Conservation (phyloP, 2,329 filamentous ascomycete species). For the Aspergillus sp. region DNA sequence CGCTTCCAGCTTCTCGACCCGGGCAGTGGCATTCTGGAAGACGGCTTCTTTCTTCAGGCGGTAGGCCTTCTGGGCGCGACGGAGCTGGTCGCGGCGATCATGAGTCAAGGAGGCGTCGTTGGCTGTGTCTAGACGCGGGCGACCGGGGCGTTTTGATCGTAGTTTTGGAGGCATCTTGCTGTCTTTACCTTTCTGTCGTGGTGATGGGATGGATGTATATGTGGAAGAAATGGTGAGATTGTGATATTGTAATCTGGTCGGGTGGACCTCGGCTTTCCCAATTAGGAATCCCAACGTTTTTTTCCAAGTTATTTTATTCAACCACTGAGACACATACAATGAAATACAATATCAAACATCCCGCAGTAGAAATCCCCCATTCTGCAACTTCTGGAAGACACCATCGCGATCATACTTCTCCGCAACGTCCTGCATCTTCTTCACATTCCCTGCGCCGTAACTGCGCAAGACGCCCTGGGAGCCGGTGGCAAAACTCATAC, state of each 20-base stretch:
- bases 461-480: conserved; percentile 6
- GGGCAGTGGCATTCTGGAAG: conserved; percentile 69
- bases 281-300: no score
- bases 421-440: conserved; percentile 1
- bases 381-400: conserved; percentile 8
- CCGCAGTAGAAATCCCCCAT: neutral
- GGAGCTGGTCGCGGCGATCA: conserved; percentile 76
- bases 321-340: no score
- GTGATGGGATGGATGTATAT: no score
- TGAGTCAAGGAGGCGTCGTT: conserved; percentile 1
- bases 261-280: no score
- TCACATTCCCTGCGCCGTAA: conserved; percentile 7
- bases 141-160: neutral
- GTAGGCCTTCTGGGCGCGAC: conserved; percentile 82
- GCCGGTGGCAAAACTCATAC: conserved; percentile 5
- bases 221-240: no score
- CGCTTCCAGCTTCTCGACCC: conserved; percentile 67
- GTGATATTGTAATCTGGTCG: no score
- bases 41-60: conserved; percentile 80
- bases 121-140: neutral
- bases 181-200: no score
- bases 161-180: neutral
- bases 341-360: no score
- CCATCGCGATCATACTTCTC: conserved; percentile 10
- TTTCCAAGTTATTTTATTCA: no score